These are phyloP conservation scores for Pseudogymnoascus sp. DNA, from an alignment of 2,329 filamentous ascomycete genomes.

Conservation along the genomic window DNA sequence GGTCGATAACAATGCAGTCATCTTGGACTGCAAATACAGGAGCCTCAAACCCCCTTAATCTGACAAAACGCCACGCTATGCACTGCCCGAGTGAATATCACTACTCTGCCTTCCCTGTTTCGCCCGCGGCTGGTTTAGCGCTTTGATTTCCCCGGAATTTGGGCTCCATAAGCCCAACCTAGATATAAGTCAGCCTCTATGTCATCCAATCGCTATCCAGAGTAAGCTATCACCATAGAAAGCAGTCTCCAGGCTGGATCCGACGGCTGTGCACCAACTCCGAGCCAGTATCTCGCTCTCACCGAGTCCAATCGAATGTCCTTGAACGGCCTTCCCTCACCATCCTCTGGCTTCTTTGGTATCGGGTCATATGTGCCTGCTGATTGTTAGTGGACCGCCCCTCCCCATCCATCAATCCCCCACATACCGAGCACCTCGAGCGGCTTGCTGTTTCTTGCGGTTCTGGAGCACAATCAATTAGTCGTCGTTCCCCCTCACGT, in stretches of 20 bases:
- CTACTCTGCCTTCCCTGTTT: constrained; percentile 7
- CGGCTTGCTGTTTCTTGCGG: constrained; percentile 77
- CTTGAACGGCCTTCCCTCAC: constrained; percentile 67
- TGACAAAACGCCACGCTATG: constrained; percentile 12
- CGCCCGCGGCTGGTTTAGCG: constrained; percentile 5
- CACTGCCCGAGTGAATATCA: constrained; percentile 5
- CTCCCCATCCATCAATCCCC: neutral
- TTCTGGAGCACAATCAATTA: constrained; percentile 40
- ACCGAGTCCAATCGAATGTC: constrained; percentile 79
- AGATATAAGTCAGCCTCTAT: neutral
- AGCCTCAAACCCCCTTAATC: neutral
- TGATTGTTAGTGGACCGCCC: constrained; percentile 1
- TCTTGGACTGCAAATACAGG: constrained; percentile 6
- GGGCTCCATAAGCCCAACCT: constrained; percentile 27
- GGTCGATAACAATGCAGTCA: constrained; percentile 2
- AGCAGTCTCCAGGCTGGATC: constrained; percentile 83
- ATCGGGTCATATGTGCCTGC: constrained; percentile 59
- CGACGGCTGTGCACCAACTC: constrained; percentile 90
- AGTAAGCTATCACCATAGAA: constrained; percentile 53
- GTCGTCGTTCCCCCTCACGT: neutral
- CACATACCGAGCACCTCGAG: constrained; percentile 73
- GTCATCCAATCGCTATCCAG: neutral
- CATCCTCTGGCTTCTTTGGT: constrained; percentile 51
- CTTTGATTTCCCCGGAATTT: constrained; percentile 18
- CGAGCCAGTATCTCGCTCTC: constrained; percentile 89